phyloP scores from a whole-genome alignment of 352 stramenopile genomes.

The Phytophthora meadii region DNA sequence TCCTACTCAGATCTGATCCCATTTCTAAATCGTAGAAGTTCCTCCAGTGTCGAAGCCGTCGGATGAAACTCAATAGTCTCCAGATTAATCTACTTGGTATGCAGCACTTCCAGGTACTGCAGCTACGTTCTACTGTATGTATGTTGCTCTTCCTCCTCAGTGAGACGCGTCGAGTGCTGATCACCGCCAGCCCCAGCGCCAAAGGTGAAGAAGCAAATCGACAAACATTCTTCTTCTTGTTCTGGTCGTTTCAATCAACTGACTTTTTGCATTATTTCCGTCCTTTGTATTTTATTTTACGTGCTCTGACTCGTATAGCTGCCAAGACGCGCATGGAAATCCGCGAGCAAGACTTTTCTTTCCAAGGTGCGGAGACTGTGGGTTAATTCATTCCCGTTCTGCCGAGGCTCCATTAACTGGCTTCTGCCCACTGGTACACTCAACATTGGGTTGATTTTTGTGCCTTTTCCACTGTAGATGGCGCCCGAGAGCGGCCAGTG shows the following conservation, averaged over 20 bases:
- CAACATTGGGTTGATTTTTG: constrained; percentile 26
- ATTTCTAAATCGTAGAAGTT: constrained; percentile 16
- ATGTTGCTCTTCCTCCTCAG: constrained; percentile 37
- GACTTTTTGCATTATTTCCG: constrained; percentile 15
- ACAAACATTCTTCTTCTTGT: constrained; percentile 16
- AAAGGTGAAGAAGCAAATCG: constrained; percentile 23
- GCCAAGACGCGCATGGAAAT: constrained; percentile 61
- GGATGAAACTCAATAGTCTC: constrained; percentile 16
- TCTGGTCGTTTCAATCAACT: constrained; percentile 34
- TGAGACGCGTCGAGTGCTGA: constrained; percentile 33
- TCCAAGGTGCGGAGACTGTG: constrained; percentile 45
- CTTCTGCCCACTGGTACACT: constrained; percentile 10
- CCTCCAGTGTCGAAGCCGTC: background rate
- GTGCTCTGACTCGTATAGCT: constrained; percentile 6
- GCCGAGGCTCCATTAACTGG: constrained; percentile 28
- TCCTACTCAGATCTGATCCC: constrained; percentile 28
- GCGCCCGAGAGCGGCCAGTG: constrained; percentile 41
- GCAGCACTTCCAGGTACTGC: constrained; percentile 25
- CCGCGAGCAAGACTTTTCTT: constrained; percentile 71
- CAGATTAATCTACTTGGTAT: constrained; percentile 10
- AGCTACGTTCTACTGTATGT: constrained; percentile 34
- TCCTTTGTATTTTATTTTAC: constrained; percentile 1
- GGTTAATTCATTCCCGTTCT: constrained; percentile 9
- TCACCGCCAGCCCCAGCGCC: constrained; percentile 27
- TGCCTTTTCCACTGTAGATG: constrained; percentile 38